Base-by-base conservation (phyloP, 2,329 filamentous ascomycete genomes). In the Trichophyton simii region DNA sequence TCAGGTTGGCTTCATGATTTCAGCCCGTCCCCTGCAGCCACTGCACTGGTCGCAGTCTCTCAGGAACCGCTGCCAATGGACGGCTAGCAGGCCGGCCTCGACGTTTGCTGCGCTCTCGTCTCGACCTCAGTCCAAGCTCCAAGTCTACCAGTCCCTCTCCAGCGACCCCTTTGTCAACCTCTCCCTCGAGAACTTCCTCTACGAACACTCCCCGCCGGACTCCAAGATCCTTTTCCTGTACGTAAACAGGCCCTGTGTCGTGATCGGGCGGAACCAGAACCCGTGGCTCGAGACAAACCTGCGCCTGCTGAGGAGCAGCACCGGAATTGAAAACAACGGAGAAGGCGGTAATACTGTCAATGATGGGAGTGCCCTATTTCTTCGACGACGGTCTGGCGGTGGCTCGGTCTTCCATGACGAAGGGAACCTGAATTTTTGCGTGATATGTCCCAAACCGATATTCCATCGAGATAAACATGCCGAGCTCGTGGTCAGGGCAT, bases 181-280 rank as follows among this genome's bases (percentile, higher is more conserved):
- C 62, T 91, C 91, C 36, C 87, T 96, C 68, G 94, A 99, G 77
- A 90, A 97, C 72, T 87, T 89, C 72, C 85, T 99, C 34, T 83
- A 97, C 6, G 84, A 89, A 68, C 84, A 84, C 60, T 86, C 87
- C 0, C 82, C 86, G 1, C 78, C 84, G 5, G 82, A 87, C 63
- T 90, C 90, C 11, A 87, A 83, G 13, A 75, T 97, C 58, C 82
- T 97, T 1, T 88, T 97, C 61, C 82, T 96, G 58, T 99, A 97
- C 77, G 83, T 85, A 68, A 97, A 99, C 75, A 76, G 83, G 42
- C 91, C 92, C 0, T 91, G 89, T 72, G 82, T 99, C 63, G 86
- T 99, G 71, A 87, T 99, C 67, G 94, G 94, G 50, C 86, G 94
- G 63, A 99, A 99, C 73, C 94, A 99, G 77, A 99, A 99, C 72